Percentiles rank a stretch among this genome's conserved stretches.
Evolutionary conservation across 1,284 basidiomycete species (phyloP).

Genomic region (Garcileccinum viscosum): DNA sequence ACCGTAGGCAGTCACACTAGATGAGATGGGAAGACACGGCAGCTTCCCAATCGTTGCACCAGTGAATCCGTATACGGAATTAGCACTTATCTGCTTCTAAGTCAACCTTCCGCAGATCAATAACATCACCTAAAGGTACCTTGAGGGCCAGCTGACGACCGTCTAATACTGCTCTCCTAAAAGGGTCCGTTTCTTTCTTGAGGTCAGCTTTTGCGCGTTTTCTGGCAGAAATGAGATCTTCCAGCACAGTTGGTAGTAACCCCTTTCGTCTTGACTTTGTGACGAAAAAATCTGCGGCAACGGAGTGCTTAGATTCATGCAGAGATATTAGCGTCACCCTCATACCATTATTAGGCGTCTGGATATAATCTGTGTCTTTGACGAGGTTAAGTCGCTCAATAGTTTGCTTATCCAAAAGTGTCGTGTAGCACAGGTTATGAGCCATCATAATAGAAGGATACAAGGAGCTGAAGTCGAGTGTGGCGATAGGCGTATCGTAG

Average conservation of each 20-base stretch:
- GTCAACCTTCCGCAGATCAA: background rate
- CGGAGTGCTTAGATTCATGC: background rate
- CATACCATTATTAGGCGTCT: constrained; percentile 91
- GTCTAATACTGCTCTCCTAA: constrained; percentile 92
- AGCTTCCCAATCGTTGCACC: constrained; percentile 95
- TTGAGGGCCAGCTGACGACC: constrained; percentile 94
- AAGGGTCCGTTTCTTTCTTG: constrained; percentile 94
- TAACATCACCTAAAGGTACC: constrained; percentile 46
- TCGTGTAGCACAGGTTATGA: constrained; percentile 96
- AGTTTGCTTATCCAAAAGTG: constrained; percentile 78
- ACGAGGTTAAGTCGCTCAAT: constrained; percentile 79
- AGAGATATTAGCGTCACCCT: background rate
- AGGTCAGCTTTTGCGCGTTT: constrained; percentile 93
- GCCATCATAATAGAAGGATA: constrained; percentile 99
- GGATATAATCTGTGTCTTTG: constrained; percentile 87
- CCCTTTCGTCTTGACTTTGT: constrained; percentile 81
- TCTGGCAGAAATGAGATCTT: constrained; percentile 89
- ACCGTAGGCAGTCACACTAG: constrained; percentile 91
- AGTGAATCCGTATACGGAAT: constrained; percentile 97
- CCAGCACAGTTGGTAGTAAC: constrained; percentile 87
- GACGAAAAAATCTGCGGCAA: constrained; percentile 78
- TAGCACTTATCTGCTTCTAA: constrained; percentile 82
- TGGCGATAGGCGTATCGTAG: constrained; percentile 94
- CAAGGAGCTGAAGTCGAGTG: constrained; percentile 94
- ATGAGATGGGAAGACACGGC: constrained; percentile 92